Evolutionary conservation across 495 filamentous ascomycete genomes (phyloP).

Genomic region (Bombardia bombarda): DNA sequence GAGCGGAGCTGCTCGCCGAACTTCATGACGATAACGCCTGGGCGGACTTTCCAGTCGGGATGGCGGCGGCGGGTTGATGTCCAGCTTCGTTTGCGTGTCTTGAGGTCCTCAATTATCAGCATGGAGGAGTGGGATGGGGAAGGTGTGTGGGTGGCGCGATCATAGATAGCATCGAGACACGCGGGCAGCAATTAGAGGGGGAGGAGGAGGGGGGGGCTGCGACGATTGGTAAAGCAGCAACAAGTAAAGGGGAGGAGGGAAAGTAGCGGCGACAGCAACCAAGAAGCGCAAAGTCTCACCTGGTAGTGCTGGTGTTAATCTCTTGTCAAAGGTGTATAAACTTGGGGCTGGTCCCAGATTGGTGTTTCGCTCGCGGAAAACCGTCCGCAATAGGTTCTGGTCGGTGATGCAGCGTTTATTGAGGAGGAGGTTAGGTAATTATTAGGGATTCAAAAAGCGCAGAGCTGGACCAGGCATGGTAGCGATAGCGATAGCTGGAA

Average conservation of each 20-base stretch:
- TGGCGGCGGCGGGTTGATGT: slow-evolving; percentile 16
- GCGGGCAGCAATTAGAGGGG: no score
- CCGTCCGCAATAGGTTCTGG: no score
- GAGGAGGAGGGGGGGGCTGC: no score
- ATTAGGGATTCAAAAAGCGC: no score
- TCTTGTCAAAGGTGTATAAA: not conserved
- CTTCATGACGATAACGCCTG: slow-evolving; percentile 53
- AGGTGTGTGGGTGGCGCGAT: not conserved
- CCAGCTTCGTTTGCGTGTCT: slow-evolving; percentile 26
- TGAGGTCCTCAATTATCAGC: slow-evolving; percentile 45
- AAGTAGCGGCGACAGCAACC: slow-evolving; percentile 1
- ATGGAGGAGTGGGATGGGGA: slow-evolving; percentile 16
- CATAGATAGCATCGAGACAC: not conserved
- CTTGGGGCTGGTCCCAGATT: no score
- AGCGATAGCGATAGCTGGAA: no score
- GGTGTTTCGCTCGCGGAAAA: no score
- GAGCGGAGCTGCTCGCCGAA: slow-evolving; percentile 94
- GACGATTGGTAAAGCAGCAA: no score
- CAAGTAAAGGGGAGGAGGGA: not conserved
- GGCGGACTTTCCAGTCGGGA: slow-evolving; percentile 22
- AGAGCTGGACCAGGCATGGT: no score
- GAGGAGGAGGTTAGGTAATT: no score
- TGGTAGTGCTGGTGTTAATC: no score
- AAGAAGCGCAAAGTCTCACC: not conserved
- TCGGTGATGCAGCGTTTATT: no score